These are phyloP conservation scores for Fusarium sp. DNA, from an alignment of 2,329 filamentous ascomycete genomes.

Conservation along the genomic window DNA sequence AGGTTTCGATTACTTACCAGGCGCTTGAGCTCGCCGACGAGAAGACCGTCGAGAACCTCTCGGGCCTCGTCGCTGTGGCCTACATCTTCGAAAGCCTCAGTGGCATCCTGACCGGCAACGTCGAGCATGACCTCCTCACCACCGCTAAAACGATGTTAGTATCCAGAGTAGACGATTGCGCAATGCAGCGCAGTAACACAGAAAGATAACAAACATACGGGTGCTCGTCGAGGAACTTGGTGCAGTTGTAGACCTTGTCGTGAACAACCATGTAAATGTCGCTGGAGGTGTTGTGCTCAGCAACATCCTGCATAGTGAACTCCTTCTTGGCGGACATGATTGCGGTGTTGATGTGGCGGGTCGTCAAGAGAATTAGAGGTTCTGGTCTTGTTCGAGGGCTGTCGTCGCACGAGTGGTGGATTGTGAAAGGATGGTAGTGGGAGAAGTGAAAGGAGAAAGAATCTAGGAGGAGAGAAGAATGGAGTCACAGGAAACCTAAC, in stretches of 20 bases:
- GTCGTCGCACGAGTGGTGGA: conserved; percentile 33
- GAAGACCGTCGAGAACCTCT: conserved; percentile 85
- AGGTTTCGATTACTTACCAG: conserved; percentile 66
- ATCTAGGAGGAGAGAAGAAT: conserved; percentile 24
- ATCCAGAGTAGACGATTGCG: conserved; percentile 2
- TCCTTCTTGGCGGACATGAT: conserved; percentile 56
- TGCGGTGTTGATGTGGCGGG: conserved; percentile 34
- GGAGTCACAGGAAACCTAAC: conserved; percentile 24
- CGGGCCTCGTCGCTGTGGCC: conserved; percentile 98
- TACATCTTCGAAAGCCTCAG: conserved; percentile 98
- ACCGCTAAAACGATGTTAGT: conserved; percentile 70
- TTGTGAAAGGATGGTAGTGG: conserved; percentile 21
- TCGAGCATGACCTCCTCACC: conserved; percentile 98
- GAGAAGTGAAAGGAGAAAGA: conserved; percentile 27
- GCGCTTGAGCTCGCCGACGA: conserved; percentile 83
- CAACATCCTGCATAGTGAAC: conserved; percentile 84
- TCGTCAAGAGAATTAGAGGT: conserved; percentile 24
- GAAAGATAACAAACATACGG: conserved; percentile 72
- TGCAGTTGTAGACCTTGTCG: conserved; percentile 94
- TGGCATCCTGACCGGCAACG: conserved; percentile 94
- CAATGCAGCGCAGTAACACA: neutral
- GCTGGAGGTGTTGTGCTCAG: conserved; percentile 91
- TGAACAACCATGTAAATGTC: conserved; percentile 92
- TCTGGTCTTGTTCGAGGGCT: conserved; percentile 21
- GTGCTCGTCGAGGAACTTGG: conserved; percentile 96